Conservation (phyloP, 345 rosid species). For the Brassica nigra region DNA sequence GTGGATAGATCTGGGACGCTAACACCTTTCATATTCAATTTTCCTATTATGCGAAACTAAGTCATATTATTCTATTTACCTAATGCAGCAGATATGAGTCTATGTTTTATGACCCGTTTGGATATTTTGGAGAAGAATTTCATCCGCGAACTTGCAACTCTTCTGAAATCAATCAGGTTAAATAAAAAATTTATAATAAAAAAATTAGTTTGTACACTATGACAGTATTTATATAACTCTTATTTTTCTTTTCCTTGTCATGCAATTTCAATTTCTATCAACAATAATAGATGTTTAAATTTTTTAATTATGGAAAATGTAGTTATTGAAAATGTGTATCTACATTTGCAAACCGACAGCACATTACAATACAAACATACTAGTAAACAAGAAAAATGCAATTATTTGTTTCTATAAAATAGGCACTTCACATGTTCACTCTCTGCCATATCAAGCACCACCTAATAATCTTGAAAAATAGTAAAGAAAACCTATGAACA, state of each 20-base stretch:
- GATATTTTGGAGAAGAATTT: no score
- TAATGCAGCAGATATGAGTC: no score
- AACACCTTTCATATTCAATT: no score
- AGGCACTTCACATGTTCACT: constrained; percentile 27
- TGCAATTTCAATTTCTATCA: neutral
- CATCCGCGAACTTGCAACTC: no score
- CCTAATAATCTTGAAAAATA: constrained; percentile 15
- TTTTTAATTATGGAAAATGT: neutral
- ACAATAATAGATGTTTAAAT: neutral
- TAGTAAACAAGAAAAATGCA: constrained; percentile 10
- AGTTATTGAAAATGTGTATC: constrained; percentile 3
- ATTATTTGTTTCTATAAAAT: constrained; percentile 6
- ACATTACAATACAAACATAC: constrained; percentile 14
- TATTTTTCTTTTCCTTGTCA: neutral
- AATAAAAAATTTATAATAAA: no score
- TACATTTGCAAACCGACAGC: constrained; percentile 26
- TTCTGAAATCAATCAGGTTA: no score
- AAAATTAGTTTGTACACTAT: no score
- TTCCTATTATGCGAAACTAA: no score
- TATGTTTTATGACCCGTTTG: no score
- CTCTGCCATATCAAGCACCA: neutral
- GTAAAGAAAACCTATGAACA: constrained; percentile 29
- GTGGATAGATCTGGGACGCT: no score
- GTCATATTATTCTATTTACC: no score
- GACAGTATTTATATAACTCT: neutral